phyloP scores from a whole-genome alignment of 352 stramenopile genomes.

The Globisporangium perplexum region DNA sequence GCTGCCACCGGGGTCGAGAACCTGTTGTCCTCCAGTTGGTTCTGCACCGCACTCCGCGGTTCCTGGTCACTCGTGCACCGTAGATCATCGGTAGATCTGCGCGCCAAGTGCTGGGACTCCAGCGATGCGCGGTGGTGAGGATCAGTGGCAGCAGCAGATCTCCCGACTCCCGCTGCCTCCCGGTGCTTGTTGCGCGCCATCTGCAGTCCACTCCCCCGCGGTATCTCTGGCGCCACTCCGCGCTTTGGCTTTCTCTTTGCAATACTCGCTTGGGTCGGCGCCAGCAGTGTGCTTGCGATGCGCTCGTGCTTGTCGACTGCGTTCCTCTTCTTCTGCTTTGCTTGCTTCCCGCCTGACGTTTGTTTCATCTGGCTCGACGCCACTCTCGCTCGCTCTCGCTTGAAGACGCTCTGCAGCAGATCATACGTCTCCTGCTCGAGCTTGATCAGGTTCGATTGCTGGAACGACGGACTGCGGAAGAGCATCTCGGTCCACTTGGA shows the following conservation, averaged over 20 bases:
- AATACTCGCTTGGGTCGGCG: conserved; percentile 7
- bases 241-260: conserved; percentile 1
- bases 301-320: neutral
- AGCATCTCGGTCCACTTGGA: conserved; percentile 48
- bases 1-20: neutral
- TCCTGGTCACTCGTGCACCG: neutral
- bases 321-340: neutral
- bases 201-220: conserved; percentile 32
- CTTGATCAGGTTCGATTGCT: conserved; percentile 23
- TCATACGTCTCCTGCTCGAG: conserved; percentile 44
- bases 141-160: neutral
- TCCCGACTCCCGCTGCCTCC: neutral
- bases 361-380: neutral
- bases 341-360: neutral
- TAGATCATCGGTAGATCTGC: neutral
- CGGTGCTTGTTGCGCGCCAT: conserved; percentile 27
- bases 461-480: conserved; percentile 26
- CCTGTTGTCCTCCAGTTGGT: neutral
- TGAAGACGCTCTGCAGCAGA: conserved; percentile 32
- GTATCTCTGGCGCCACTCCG: neutral
- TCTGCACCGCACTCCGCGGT: neutral
- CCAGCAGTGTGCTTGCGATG: conserved; percentile 1
- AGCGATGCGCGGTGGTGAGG: neutral
- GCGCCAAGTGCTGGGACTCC: neutral
- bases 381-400: conserved; percentile 8